These are phyloP conservation scores for Penicillium canescens DNA, from an alignment of 495 filamentous ascomycete species.

Conservation along the genomic window DNA sequence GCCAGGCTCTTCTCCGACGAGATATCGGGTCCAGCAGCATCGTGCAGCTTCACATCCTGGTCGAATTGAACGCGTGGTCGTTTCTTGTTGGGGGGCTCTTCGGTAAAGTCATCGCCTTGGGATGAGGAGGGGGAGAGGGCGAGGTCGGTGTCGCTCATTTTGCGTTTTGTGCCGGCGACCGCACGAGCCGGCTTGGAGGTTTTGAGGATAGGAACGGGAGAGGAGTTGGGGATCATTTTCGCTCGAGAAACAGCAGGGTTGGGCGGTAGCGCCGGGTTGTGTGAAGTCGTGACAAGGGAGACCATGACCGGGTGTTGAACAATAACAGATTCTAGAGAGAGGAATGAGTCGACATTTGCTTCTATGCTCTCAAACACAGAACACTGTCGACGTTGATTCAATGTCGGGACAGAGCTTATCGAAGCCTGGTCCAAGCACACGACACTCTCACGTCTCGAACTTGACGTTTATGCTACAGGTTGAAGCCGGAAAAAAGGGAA, in stretches of 20 bases:
- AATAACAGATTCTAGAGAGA: conserved; percentile 7
- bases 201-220: conserved; percentile 47
- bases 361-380: conserved; percentile 9
- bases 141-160: conserved; percentile 42
- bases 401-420: conserved; percentile 5
- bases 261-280: conserved; percentile 28
- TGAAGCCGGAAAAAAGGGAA: conserved; percentile 7
- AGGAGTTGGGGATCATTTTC: conserved; percentile 37
- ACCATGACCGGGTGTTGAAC: conserved; percentile 37
- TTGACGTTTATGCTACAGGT: conserved; percentile 19
- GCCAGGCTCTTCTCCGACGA: conserved; percentile 60
- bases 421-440: conserved; percentile 24
- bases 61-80: conserved; percentile 75
- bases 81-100: conserved; percentile 50
- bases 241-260: conserved; percentile 22
- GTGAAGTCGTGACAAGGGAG: conserved; percentile 39
- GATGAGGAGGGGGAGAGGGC: conserved; percentile 38
- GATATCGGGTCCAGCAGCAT: conserved; percentile 13
- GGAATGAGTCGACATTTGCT: conserved; percentile 24
- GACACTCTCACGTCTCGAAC: conserved; percentile 17
- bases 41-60: conserved; percentile 62
- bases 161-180: conserved; percentile 35
- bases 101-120: conserved; percentile 34
- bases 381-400: conserved; percentile 1
- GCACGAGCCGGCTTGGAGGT: conserved; percentile 28